Evolutionary conservation across 371 early-diverging fungal species (phyloP).

Genomic region (Homolaphlyctis polyrhiza): DNA sequence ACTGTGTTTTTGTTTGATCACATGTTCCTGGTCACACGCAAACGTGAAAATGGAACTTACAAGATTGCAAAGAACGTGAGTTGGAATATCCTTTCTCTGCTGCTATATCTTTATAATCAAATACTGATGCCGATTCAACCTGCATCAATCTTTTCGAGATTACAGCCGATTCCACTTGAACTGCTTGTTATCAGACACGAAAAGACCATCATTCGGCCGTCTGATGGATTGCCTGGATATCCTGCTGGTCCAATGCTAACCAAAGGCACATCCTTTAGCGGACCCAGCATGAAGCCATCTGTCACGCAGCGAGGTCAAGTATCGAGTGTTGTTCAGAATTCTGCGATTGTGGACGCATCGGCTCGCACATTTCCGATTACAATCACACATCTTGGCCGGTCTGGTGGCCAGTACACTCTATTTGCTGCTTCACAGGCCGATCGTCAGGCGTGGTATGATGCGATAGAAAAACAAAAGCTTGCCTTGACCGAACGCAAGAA

Average conservation of each 20-base stretch:
- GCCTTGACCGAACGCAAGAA: constrained; percentile 41
- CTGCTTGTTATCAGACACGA: constrained; percentile 13
- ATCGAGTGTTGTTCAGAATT: too few species aligned
- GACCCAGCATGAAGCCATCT: too few species aligned
- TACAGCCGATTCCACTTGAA: constrained; percentile 26
- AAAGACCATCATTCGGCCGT: too few species aligned
- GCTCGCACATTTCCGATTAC: constrained; percentile 38
- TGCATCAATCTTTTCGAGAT: neutral
- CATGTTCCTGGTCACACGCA: constrained; percentile 68
- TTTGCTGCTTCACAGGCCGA: constrained; percentile 70
- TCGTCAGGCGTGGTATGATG: constrained; percentile 76
- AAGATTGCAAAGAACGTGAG: constrained; percentile 54
- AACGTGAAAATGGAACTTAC: constrained; percentile 57
- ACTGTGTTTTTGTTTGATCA: constrained; percentile 83
- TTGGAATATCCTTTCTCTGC: neutral
- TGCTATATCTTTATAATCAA: neutral
- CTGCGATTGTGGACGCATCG: neutral
- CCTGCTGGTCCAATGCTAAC: too few species aligned
- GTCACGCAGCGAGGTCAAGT: too few species aligned
- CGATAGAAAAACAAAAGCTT: constrained; percentile 63
- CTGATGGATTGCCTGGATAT: too few species aligned
- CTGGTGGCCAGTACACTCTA: constrained; percentile 59
- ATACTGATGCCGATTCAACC: constrained; percentile 1
- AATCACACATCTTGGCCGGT: constrained; percentile 70
- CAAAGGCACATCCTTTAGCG: too few species aligned